Evolutionary conservation across 768 basidiomycete species (phyloP), one percentile per base, ranked within the genome.

Genomic region (Bullera alba): DNA sequence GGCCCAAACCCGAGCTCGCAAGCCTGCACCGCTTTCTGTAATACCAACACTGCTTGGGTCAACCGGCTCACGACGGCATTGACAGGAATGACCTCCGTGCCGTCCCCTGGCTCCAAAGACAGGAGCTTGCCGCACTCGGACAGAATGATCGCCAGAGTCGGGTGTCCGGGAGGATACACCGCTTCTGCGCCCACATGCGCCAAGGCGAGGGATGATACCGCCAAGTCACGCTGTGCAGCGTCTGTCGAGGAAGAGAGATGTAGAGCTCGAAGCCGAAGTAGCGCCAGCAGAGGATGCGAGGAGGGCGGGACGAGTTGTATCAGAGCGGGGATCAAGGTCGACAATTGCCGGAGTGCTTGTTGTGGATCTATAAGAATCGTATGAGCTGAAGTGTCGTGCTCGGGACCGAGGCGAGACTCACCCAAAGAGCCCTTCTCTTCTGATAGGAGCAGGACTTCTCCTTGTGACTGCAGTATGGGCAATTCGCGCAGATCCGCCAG

Each of bases 101-200:
- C 10, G 54, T 58, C 42, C 14, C 17, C 43, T 42, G 23, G 21
- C 36, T 44, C 38, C 21, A 17, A 36, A 39, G 16, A 46, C 23
- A 91, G 76, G 5, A 90, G 73, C 73, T 89, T 91, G 0, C 86
- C 88, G 5, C 87, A 76, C 67, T 92, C 89, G 2, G 83, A 82
- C 6, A 84, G 74, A 3, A 85, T 81, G 21, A 92, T 74, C 0
- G 80, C 87, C 0, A 86, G 78, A 1, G 85, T 78, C 0, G 91
- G 89, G 67, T 93, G 90, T 1, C 85, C 85, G 8, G 75, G 68
- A 0, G 75, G 70, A 16, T 88, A 77, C 2, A 86, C 65, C 12
- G 65, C 69, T 3, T 72, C 66, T 4, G 88, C 61, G 0, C 83
- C 89, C 0, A 77, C 73, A 19, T 74, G 75, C 8, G 79, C 75